Base-by-base conservation (phyloP, 2,329 filamentous ascomycete genomes). In the Metarhizium brunneum region DNA sequence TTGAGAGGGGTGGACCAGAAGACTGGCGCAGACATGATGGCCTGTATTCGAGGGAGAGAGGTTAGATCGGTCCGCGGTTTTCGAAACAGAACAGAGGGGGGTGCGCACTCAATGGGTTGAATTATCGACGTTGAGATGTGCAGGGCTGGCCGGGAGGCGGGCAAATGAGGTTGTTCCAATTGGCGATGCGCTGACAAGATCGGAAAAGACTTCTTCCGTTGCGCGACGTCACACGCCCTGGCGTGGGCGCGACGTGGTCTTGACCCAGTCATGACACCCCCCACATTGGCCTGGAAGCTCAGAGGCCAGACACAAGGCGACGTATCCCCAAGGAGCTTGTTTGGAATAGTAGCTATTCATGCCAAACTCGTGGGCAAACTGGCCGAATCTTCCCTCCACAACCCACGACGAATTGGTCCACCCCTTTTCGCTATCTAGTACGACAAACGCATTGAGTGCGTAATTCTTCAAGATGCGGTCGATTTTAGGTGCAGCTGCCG, bases 1-100 rank as follows among this genome's bases (percentile, higher is more conserved):
- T 85, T 85, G 70, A 95, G 67, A 61, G 94, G 94, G 57, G 82
- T 80, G 62, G 84, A 81, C 84, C 87, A 96, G 87, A 99, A 96
- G 65, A 90, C 87, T 55, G 81, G 78, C 58, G 79, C 64, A 60
- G 82, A 80, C 86, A 91, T 91, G 60, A 25, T 68, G 68, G 59
- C 54, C 56, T 58, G 60, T 40, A 29, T 20, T 20, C 13, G 47
- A 49, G 13, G 18, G 36, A 40, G 54, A 7, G 52, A 47, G 20
- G 50, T 54, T 32, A 35, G 49, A 36, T 47, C 29, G 38, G 7
- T 11, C 42, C 18, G 51, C 10, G 36, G 51, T 5, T n/a, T n/a
- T 13, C 40, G 52, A 30, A 48, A 10, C 2, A 16, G 42, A 13
- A 7, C 13, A 18, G 13, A 29, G 3, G 18, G 16, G 43, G 43